Percentiles rank a stretch among this genome's conserved stretches.
phyloP scores from a whole-genome alignment of 1,284 basidiomycete genomes.

The Heterobasidion irregulare region DNA sequence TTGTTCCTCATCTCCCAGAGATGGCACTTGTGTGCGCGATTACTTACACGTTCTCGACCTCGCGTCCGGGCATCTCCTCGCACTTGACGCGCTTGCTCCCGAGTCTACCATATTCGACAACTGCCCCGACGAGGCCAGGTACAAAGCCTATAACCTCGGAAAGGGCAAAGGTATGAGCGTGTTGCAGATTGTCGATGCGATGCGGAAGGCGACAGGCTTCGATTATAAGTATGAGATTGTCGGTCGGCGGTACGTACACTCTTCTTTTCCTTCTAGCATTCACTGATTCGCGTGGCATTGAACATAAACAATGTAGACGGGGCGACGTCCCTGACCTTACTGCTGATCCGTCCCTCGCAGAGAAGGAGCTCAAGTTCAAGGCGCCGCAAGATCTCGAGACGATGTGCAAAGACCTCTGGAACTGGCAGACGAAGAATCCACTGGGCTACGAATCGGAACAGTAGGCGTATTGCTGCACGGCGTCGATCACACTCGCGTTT shows the following conservation, averaged over 20 bases:
- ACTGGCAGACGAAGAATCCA: slow-evolving; percentile 85
- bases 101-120: slow-evolving; percentile 52
- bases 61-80: slow-evolving; percentile 87
- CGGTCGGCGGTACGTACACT: slow-evolving; percentile 66
- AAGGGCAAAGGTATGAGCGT: slow-evolving; percentile 92
- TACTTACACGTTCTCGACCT: slow-evolving; percentile 98
- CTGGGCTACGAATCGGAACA: slow-evolving; percentile 46
- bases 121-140: slow-evolving; percentile 47
- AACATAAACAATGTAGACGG: slow-evolving; percentile 35
- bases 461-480: not conserved
- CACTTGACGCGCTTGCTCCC: slow-evolving; percentile 77
- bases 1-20: slow-evolving; percentile 33
- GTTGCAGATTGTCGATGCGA: slow-evolving; percentile 91
- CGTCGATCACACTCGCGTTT: not conserved
- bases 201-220: slow-evolving; percentile 87
- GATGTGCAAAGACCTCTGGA: slow-evolving; percentile 93
- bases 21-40: slow-evolving; percentile 96
- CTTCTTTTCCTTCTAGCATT: not conserved
- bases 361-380: slow-evolving; percentile 92
- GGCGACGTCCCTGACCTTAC: slow-evolving; percentile 98
- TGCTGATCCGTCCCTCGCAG: slow-evolving; percentile 86
- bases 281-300: slow-evolving; percentile 5
- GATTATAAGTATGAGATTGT: slow-evolving; percentile 88
- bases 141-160: slow-evolving; percentile 95
- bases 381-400: slow-evolving; percentile 75